Base-by-base conservation (phyloP, 2,329 filamentous ascomycete genomes). In the Drechslerella stenobrocha region DNA sequence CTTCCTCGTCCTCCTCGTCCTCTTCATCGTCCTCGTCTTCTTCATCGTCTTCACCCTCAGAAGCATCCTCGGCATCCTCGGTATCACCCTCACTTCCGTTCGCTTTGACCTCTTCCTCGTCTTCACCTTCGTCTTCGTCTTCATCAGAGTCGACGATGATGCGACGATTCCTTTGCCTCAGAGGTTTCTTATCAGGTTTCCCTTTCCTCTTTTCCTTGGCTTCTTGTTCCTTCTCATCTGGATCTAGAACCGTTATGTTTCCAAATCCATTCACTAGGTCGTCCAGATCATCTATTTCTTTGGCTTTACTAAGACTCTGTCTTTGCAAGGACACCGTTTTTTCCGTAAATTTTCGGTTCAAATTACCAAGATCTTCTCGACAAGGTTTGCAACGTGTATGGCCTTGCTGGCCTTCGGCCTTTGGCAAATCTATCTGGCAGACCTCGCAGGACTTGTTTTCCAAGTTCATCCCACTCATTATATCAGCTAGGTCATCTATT, bases 391-490 rank as follows among this genome's bases (percentile, higher is more conserved):
- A 74, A 26, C 72, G 61, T 24, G 63, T 70, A 15, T 69, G 44
- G 4, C 73, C 72, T 22, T 35, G 40, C 32, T 58, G 22, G 9
- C 79, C 77, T 72, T 87, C 84, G 1, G 81, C 80, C 22, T 78
- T 77, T 13, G 80, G 81, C 15, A 96, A 77, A 13, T 86, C 82
- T 51, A 81, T 82, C 72, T 91, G 87, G 73, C 91, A 96, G 67
- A 96, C 84, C 73, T 91, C 88, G 74, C 91, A 96, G 70, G 85
- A 84, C 78, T 87, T 92, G 7, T 83, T 81, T 71, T 85, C 80
- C 58, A 96, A 87, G 64, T 84, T 89, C 73, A 98, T 83, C 1
- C 87, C 89, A 2, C 90, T 89, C 74, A 98, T 87, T 73, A 96
- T 81, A 73, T 93, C 87, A 0, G 90, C 88, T 74, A 98, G 83